Percentiles rank a stretch among this genome's conserved stretches.
Evolutionary conservation across 768 basidiomycete genomes (phyloP).

Genomic region (Macrolepiota albuminosa): DNA sequence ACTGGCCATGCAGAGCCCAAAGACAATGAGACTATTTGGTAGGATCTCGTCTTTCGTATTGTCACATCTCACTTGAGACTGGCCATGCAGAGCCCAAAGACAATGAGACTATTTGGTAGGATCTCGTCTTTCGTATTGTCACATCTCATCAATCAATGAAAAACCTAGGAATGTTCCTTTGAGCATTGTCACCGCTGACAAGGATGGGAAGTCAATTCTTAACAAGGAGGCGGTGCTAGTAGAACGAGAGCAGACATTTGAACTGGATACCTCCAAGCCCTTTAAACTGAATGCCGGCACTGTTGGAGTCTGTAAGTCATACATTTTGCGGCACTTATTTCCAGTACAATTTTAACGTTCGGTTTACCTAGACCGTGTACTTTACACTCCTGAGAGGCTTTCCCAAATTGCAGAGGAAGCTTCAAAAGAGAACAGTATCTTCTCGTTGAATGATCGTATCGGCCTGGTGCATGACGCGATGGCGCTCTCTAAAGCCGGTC

Average conservation of each 20-base stretch:
- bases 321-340: not conserved
- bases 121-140: not conserved
- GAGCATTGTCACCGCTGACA: conserved; percentile 58
- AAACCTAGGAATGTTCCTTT: conserved; percentile 72
- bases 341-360: not conserved
- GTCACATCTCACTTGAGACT: not conserved
- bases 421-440: conserved; percentile 45
- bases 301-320: conserved; percentile 76
- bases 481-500: conserved; percentile 78
- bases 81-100: conserved; percentile 73
- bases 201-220: conserved; percentile 50
- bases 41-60: conserved; percentile 1
- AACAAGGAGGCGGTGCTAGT: conserved; percentile 63
- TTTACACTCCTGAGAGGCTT: conserved; percentile 79
- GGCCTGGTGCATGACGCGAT: conserved; percentile 83
- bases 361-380: conserved; percentile 61
- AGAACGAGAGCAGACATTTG: conserved; percentile 61
- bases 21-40: conserved; percentile 90
- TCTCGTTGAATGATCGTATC: conserved; percentile 82
- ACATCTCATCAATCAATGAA: not conserved
- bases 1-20: conserved; percentile 73
- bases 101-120: conserved; percentile 82
- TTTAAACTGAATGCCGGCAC: conserved; percentile 94
- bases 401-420: conserved; percentile 77
- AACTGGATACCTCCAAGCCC: conserved; percentile 66